Conservation (phyloP, 257 asterid species). For the Ophiorrhiza pumila region DNA sequence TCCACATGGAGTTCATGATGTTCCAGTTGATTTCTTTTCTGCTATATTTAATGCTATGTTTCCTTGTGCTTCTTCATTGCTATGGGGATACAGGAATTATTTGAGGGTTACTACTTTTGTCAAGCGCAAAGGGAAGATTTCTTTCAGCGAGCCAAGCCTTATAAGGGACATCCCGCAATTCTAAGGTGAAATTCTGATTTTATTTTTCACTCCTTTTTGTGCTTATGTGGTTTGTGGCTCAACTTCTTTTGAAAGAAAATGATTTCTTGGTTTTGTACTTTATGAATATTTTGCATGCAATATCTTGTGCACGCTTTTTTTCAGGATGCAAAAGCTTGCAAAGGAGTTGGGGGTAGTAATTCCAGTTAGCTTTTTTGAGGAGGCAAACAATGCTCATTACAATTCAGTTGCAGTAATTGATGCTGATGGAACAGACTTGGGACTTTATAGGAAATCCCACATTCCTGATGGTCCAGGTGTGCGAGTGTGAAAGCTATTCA, state of each 20-base stretch:
- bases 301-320: slow-evolving; percentile 14
- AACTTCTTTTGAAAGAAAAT: neutral
- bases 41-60: neutral
- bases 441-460: slow-evolving; percentile 95
- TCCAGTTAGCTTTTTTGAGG: slow-evolving; percentile 98
- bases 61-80: neutral
- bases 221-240: neutral
- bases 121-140: slow-evolving; percentile 95
- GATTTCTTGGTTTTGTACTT: neutral
- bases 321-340: slow-evolving; percentile 92
- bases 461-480: slow-evolving; percentile 98
- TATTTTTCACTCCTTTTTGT: neutral
- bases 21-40: neutral
- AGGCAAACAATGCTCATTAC: slow-evolving; percentile 95
- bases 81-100: slow-evolving; percentile 64
- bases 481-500: slow-evolving; percentile 9
- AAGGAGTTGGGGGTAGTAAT: slow-evolving; percentile 87
- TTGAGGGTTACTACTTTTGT: slow-evolving; percentile 94
- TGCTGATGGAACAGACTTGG: slow-evolving; percentile 94
- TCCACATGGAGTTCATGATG: neutral
- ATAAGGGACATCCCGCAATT: slow-evolving; percentile 78
- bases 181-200: slow-evolving; percentile 42
- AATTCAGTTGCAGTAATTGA: slow-evolving; percentile 86
- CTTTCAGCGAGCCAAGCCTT: slow-evolving; percentile 83
- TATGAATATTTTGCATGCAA: neutral